Conservation (phyloP, 495 filamentous ascomycete species). For the Daldinia vernicosa region DNA sequence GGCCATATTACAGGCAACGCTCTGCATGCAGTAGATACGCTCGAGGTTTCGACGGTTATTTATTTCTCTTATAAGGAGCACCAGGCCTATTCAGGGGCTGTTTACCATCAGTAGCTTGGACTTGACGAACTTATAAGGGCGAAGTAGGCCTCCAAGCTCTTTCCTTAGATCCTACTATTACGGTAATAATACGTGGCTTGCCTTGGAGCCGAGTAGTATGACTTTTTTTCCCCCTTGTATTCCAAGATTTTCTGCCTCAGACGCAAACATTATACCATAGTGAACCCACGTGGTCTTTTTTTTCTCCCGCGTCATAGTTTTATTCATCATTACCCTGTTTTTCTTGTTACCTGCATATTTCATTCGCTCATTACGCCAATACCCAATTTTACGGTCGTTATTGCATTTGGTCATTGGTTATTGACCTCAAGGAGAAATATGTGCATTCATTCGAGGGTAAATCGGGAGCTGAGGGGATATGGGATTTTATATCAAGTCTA, state of each 20-base stretch:
- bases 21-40: neutral
- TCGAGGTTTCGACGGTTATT: neutral
- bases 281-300: slow-evolving; percentile 4
- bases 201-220: neutral
- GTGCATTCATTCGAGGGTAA: neutral
- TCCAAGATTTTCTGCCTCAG: neutral
- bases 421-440: neutral
- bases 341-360: slow-evolving; percentile 2
- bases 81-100: neutral
- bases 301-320: neutral
- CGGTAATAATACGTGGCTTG: neutral
- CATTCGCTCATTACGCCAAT: slow-evolving; percentile 30
- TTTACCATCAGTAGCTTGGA: neutral
- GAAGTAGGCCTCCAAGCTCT: neutral
- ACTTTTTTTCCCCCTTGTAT: neutral
- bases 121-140: neutral
- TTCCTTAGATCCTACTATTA: neutral
- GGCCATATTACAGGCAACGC: neutral
- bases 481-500: neutral
- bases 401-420: slow-evolving; percentile 22
- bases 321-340: neutral
- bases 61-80: neutral
- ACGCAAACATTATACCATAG: neutral
- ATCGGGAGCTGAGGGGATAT: neutral
- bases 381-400: slow-evolving; percentile 38